Evolutionary conservation across 768 basidiomycete genomes (phyloP), one percentile per base, ranked within the genome.

Genomic region (Cystobasidium onofrii): DNA sequence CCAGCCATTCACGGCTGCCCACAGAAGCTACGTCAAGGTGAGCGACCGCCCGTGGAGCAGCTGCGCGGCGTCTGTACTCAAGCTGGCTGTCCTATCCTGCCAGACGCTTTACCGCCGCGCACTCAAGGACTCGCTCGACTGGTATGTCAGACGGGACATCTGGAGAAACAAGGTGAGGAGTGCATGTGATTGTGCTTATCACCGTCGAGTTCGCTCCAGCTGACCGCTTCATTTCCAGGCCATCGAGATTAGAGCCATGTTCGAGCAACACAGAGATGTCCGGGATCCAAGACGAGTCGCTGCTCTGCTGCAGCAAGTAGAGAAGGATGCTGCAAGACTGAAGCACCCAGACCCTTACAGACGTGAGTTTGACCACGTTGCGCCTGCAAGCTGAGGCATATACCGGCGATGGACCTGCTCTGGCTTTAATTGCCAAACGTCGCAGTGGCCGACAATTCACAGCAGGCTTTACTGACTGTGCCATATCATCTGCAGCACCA

Each of bases 341-440:
- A 83, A 83, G 70, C 95, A 98, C 80, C 94, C 93, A 27, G 95
- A 97, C 82, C 94, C 95, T 46, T 93, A 92, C 81, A 89, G 90
- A 80, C 82, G 94, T 97, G 81, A 83, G 25, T 39, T 13, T 31
- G 25, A 44, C n/a, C n/a, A n/a, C n/a, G n/a, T n/a, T n/a, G n/a
- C n/a, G n/a, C n/a, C n/a, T n/a, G n/a, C n/a, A n/a, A n/a, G n/a
- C n/a, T n/a, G n/a, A n/a, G n/a, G n/a, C n/a, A n/a, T n/a, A n/a
- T n/a, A n/a, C n/a, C n/a, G n/a, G n/a, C n/a, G n/a, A n/a, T n/a
- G n/a, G n/a, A n/a, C n/a, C n/a, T n/a, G n/a, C n/a, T n/a, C n/a
- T n/a, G n/a, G n/a, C n/a, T n/a, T n/a, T n/a, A n/a, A n/a, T n/a
- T n/a, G n/a, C n/a, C n/a, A n/a, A n/a, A n/a, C n/a, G n/a, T n/a